phyloP scores from a whole-genome alignment of 78 protist species.

The Parvularia atlantis region DNA sequence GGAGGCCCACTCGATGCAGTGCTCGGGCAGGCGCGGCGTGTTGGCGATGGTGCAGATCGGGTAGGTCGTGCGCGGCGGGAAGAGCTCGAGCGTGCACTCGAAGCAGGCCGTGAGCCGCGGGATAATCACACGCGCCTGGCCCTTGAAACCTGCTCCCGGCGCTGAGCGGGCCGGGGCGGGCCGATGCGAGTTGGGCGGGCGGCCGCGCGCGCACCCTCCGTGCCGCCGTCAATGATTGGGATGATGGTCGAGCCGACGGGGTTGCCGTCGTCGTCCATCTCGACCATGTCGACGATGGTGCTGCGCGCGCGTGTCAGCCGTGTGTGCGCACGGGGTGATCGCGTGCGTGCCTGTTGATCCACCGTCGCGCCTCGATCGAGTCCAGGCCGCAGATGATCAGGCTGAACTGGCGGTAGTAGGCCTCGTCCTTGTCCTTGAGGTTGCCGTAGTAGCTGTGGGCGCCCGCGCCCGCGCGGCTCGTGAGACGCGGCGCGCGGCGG shows the following conservation, averaged over 20 bases:
- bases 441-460: constrained; percentile 72
- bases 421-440: constrained; percentile 42
- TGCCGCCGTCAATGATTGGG: constrained; percentile 94
- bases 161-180: constrained; percentile 43
- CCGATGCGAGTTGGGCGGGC: no score
- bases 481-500: constrained; percentile 47
- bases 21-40: constrained; percentile 87
- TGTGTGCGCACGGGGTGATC: constrained; percentile 81
- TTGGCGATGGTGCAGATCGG: constrained; percentile 97
- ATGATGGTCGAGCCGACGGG: constrained; percentile 45
- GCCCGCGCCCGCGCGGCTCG: constrained; percentile 1
- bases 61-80: constrained; percentile 63
- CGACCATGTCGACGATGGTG: constrained; percentile 49
- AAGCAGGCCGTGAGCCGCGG: constrained; percentile 84
- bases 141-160: constrained; percentile 83
- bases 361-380: constrained; percentile 82
- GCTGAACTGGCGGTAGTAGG: constrained; percentile 56
- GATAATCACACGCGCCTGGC: constrained; percentile 55
- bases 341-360: no score
- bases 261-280: constrained; percentile 38
- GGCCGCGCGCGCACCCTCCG: constrained; percentile 64
- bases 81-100: constrained; percentile 75
- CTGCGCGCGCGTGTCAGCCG: constrained; percentile 62
- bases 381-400: constrained; percentile 95
- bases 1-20: constrained; percentile 96